Conservation (phyloP, 176 grass and related monocot species). For the Typha latifolia region DNA sequence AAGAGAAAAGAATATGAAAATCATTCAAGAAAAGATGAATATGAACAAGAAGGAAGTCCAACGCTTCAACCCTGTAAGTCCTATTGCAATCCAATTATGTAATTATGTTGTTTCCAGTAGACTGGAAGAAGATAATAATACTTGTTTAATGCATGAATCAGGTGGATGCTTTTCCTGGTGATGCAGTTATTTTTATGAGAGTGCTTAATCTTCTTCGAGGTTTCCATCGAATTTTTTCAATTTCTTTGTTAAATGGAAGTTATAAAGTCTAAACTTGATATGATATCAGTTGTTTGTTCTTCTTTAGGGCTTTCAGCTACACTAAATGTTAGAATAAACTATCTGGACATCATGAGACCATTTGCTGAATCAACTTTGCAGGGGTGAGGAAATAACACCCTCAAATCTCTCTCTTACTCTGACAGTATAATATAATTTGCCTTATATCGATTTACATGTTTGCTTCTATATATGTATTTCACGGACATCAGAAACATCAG, state of each 20-base stretch:
- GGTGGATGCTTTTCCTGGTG: slow-evolving; percentile 96
- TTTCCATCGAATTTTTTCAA: slow-evolving; percentile 25
- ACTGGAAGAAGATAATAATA: slow-evolving; percentile 4
- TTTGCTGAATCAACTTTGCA: slow-evolving; percentile 90
- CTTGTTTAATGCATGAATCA: slow-evolving; percentile 19
- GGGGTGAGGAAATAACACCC: slow-evolving; percentile 43
- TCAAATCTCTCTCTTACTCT: background rate
- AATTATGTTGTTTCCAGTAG: slow-evolving; percentile 10
- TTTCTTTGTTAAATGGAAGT: slow-evolving; percentile 11
- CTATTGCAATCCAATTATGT: background rate
- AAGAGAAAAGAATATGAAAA: slow-evolving; percentile 67
- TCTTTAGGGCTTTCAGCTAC: slow-evolving; percentile 77
- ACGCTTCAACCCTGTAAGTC: slow-evolving; percentile 88
- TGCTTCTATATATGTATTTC: slow-evolving; percentile 7
- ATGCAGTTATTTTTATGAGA: slow-evolving; percentile 92
- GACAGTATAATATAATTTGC: background rate
- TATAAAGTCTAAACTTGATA: slow-evolving; percentile 11
- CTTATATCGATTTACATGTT: background rate
- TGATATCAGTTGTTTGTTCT: slow-evolving; percentile 1
- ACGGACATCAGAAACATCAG: slow-evolving; percentile 41
- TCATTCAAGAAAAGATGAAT: slow-evolving; percentile 75
- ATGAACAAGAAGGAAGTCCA: slow-evolving; percentile 62
- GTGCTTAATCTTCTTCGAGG: slow-evolving; percentile 99
- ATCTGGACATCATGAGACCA: slow-evolving; percentile 94
- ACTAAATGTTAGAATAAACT: slow-evolving; percentile 77